These are phyloP conservation scores for Protomyces pachydermus DNA, from an alignment of 1,139 yeast genomes.

Conservation along the genomic window DNA sequence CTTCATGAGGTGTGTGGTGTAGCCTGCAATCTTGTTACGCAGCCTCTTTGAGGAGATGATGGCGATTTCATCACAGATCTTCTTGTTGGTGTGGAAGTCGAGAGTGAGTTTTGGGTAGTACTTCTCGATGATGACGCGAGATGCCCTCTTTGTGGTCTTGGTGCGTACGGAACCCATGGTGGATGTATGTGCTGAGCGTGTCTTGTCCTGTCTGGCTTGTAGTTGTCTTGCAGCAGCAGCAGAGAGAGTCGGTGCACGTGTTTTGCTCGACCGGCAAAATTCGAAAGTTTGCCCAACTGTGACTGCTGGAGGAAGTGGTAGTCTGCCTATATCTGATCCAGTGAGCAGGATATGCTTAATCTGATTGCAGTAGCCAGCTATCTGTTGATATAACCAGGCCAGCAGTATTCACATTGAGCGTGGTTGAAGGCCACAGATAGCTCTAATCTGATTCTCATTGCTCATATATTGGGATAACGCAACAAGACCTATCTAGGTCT, in stretches of 20 bases:
- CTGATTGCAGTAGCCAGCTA: no score
- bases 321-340: no score
- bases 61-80: slow-evolving; percentile 97
- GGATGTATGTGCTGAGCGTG: not conserved
- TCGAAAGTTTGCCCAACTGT: not conserved
- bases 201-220: not conserved
- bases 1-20: slow-evolving; percentile 99
- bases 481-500: no score
- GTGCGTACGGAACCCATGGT: slow-evolving; percentile 95
- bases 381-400: no score
- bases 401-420: no score
- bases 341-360: no score
- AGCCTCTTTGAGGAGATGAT: slow-evolving; percentile 99
- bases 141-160: slow-evolving; percentile 99
- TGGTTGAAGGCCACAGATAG: no score
- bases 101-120: slow-evolving; percentile 99
- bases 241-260: not conserved
- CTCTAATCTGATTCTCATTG: no score
- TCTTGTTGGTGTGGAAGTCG: slow-evolving; percentile 99
- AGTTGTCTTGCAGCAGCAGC: not conserved
- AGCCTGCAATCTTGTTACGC: slow-evolving; percentile 99
- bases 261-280: not conserved
- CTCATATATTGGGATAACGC: no score
- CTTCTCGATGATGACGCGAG: slow-evolving; percentile 99
- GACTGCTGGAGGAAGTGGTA: not conserved